Evolutionary conservation across 2,329 filamentous ascomycete genomes (phyloP).

Genomic region (Diplodia mutila): DNA sequence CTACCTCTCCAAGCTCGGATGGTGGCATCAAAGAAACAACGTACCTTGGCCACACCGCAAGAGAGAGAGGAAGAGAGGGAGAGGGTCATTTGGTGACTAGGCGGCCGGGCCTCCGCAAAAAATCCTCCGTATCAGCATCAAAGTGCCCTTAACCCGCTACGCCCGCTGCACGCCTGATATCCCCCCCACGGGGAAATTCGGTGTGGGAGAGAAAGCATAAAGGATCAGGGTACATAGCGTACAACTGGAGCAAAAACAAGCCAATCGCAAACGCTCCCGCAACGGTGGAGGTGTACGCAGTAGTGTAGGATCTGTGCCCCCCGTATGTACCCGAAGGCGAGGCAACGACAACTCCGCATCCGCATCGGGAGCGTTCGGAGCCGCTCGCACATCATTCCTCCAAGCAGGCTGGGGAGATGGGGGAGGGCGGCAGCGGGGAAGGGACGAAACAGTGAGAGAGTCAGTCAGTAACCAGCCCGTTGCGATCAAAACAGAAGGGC

Average conservation of each 20-base stretch:
- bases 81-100: neutral
- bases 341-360: neutral
- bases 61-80: neutral
- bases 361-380: constrained; percentile 8
- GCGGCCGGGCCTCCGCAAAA: constrained; percentile 2
- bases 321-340: neutral
- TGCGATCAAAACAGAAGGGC: too few relatives aligned
- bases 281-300: neutral
- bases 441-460: neutral
- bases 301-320: neutral
- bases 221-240: neutral
- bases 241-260: neutral
- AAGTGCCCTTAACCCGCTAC: neutral
- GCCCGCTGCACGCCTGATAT: neutral
- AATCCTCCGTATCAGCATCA: neutral
- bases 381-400: constrained; percentile 1
- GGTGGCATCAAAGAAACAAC: neutral
- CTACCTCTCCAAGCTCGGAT: neutral
- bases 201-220: neutral
- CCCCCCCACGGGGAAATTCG: constrained; percentile 14
- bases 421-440: neutral
- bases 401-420: neutral
- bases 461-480: too few relatives aligned
- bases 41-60: neutral
- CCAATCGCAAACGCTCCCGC: neutral